Percentiles rank a stretch among this genome's conserved stretches.
Evolutionary conservation across 2,329 filamentous ascomycete genomes (phyloP).

Genomic region (Alternaria novae-zelandiae): DNA sequence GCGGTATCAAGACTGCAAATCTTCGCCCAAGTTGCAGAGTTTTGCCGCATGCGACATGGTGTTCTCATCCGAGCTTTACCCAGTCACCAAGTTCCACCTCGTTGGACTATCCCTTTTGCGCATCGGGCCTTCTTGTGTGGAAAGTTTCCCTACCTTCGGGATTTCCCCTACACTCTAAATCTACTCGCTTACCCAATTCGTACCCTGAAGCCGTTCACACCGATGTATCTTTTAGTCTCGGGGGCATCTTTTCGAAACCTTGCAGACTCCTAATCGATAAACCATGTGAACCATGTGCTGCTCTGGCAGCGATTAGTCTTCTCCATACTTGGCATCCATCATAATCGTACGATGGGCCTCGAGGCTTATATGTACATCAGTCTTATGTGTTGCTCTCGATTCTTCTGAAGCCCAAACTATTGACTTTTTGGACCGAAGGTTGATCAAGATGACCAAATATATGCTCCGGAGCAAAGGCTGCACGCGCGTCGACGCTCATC

Average conservation of each 20-base stretch:
- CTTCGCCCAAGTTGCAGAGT: slow-evolving; percentile 9
- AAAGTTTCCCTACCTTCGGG: slow-evolving; percentile 7
- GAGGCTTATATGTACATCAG: background rate
- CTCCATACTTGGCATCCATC: background rate
- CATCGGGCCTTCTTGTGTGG: slow-evolving; percentile 10
- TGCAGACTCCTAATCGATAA: slow-evolving; percentile 5
- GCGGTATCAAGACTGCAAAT: slow-evolving; percentile 3
- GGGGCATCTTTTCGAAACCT: slow-evolving; percentile 4
- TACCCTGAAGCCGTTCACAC: slow-evolving; percentile 9
- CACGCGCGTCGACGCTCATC: background rate
- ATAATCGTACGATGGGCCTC: background rate
- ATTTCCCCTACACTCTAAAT: background rate
- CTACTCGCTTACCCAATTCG: slow-evolving; percentile 8
- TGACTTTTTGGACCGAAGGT: background rate
- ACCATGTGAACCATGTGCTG: slow-evolving; percentile 7
- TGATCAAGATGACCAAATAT: background rate
- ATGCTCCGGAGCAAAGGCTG: background rate
- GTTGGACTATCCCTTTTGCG: background rate
- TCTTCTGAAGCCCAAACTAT: background rate
- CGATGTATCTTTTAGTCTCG: background rate
- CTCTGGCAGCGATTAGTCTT: background rate
- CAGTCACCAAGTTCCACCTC: slow-evolving; percentile 4
- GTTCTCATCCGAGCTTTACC: slow-evolving; percentile 2
- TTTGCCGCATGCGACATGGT: background rate
- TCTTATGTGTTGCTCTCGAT: background rate